Evolutionary conservation across 1,284 basidiomycete genomes (phyloP).

Genomic region (Xerocomus nothofagi): DNA sequence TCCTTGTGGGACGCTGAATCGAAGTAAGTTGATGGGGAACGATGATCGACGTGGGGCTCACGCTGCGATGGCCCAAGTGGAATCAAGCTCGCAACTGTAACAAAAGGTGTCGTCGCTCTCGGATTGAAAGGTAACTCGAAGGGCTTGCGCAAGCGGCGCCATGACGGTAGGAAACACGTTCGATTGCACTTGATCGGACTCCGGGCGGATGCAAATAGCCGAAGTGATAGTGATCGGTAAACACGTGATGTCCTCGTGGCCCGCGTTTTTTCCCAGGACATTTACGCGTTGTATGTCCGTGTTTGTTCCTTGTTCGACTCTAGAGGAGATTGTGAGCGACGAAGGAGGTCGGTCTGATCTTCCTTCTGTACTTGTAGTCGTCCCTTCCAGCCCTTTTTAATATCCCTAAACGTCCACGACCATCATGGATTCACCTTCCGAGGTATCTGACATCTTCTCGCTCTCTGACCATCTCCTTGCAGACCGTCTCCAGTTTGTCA

Average conservation of each 20-base stretch:
- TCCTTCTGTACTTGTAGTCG: conserved; percentile 31
- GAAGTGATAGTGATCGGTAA: conserved; percentile 8
- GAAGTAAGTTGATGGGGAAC: not conserved
- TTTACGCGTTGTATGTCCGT: conserved; percentile 37
- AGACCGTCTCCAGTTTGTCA: conserved; percentile 69
- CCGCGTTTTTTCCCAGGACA: conserved; percentile 30
- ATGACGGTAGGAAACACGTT: conserved; percentile 4
- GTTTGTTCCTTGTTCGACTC: conserved; percentile 37
- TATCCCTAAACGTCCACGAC: conserved; percentile 3
- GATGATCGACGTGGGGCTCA: conserved; percentile 30
- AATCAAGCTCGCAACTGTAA: conserved; percentile 44
- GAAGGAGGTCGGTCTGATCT: not conserved
- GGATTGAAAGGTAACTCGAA: conserved; percentile 22
- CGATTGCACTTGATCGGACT: not conserved
- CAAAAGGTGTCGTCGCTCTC: conserved; percentile 18
- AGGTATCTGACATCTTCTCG: conserved; percentile 50
- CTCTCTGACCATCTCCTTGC: conserved; percentile 64
- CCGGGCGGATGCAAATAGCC: not conserved
- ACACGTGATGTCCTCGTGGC: conserved; percentile 17
- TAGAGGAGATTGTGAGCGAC: no score
- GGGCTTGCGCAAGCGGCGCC: conserved; percentile 20
- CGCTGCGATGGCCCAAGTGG: conserved; percentile 46
- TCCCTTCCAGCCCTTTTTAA: not conserved
- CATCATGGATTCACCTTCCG: conserved; percentile 35
- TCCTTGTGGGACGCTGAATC: conserved; percentile 51